Conservation (phyloP, 192 early-diverging fungal genomes). For the Chytriomyces confervae region DNA sequence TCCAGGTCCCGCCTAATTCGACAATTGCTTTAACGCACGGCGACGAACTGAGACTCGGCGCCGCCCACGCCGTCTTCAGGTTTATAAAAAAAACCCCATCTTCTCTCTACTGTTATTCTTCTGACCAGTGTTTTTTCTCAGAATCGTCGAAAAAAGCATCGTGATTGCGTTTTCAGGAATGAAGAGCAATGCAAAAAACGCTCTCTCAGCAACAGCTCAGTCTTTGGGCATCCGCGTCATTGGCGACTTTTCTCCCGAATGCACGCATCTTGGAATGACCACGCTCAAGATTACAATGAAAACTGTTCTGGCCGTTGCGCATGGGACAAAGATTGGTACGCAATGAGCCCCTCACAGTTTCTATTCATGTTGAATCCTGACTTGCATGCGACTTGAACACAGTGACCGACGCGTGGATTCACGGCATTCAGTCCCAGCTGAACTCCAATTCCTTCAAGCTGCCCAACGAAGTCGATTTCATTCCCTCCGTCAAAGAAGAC, state of each 20-base stretch:
- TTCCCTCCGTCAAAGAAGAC: constrained; percentile 16
- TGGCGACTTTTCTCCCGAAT: constrained; percentile 1
- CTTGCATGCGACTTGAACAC: neutral
- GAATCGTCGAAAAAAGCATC: neutral
- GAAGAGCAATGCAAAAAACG: constrained; percentile 9
- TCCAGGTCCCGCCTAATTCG: neutral
- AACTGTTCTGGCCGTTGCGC: constrained; percentile 23
- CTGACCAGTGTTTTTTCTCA: neutral
- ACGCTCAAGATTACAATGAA: constrained; percentile 39
- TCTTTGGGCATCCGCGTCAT: neutral
- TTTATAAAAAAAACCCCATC: neutral
- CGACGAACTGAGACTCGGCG: constrained; percentile 17
- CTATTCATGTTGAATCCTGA: neutral
- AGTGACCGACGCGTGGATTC: neutral
- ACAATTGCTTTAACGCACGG: neutral
- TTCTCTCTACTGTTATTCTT: neutral
- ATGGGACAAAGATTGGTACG: constrained; percentile 22
- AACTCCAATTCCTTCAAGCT: neutral
- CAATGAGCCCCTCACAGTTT: neutral
- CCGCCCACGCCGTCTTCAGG: constrained; percentile 1
- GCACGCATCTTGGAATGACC: constrained; percentile 25
- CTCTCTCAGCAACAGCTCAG: neutral
- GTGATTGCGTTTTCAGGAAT: constrained; percentile 16
- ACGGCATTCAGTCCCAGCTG: neutral
- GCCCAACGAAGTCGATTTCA: constrained; percentile 15